Percentiles rank a stretch among this genome's conserved stretches.
phyloP scores from a whole-genome alignment of 768 basidiomycete genomes.

The Trametes meyenii region DNA sequence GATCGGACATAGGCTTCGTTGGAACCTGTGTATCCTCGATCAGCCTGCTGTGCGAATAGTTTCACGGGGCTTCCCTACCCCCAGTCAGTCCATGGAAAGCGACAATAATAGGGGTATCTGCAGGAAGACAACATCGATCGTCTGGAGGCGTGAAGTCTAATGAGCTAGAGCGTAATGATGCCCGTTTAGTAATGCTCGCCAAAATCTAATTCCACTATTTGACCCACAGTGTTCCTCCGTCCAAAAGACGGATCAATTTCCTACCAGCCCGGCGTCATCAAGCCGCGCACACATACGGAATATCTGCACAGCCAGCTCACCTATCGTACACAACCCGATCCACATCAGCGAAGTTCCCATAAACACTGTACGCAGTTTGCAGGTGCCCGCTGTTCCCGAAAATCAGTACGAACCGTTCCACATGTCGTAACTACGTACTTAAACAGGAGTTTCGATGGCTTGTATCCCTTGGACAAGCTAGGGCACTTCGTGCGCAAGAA shows the following conservation, averaged over 20 bases:
- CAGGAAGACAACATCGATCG: conserved; percentile 29
- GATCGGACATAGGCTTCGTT: conserved; percentile 89
- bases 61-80: conserved; percentile 33
- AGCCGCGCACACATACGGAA: background rate
- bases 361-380: conserved; percentile 60
- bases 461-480: conserved; percentile 30
- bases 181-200: background rate
- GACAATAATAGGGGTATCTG: conserved; percentile 54
- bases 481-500: conserved; percentile 32
- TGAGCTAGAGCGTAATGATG: conserved; percentile 43
- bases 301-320: conserved; percentile 33
- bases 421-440: conserved; percentile 23
- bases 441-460: conserved; percentile 33
- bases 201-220: background rate
- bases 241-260: conserved; percentile 49
- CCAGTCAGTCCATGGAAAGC: conserved; percentile 52
- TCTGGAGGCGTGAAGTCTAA: conserved; percentile 59
- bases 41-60: background rate
- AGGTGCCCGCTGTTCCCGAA: conserved; percentile 54
- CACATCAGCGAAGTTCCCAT: conserved; percentile 61
- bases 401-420: background rate
- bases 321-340: conserved; percentile 59
- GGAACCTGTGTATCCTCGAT: conserved; percentile 53
- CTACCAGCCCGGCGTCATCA: conserved; percentile 33
- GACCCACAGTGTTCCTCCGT: conserved; percentile 68